Conservation (phyloP, 257 asterid genomes). For the Craterostigma plantagineum region DNA sequence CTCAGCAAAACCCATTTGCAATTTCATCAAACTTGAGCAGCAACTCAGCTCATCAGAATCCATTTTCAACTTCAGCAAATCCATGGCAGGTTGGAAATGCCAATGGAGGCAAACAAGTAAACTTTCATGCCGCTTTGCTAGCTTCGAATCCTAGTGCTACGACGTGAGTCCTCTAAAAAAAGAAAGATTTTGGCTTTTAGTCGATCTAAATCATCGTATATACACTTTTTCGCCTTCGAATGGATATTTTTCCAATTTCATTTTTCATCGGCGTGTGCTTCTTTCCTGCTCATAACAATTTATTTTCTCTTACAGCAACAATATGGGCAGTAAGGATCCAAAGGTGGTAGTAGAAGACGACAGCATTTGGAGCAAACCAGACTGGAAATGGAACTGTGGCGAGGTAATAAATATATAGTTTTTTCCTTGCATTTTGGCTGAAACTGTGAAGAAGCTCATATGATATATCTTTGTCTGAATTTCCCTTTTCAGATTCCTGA, state of each 20-base stretch:
- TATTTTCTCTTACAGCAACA: constrained; percentile 20
- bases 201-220: no score
- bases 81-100: constrained; percentile 22
- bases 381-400: constrained; percentile 61
- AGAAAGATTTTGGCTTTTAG: not conserved
- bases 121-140: constrained; percentile 7
- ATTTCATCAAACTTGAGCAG: constrained; percentile 20
- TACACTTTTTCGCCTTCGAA: not conserved
- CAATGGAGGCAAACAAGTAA: constrained; percentile 7
- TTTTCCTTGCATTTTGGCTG: not conserved
- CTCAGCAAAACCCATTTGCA: constrained; percentile 25
- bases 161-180: constrained; percentile 23
- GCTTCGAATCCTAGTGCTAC: constrained; percentile 9
- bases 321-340: constrained; percentile 13
- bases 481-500: no score
- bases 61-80: constrained; percentile 23
- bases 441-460: not conserved
- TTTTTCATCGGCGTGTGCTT: not conserved
- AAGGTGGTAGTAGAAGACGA: constrained; percentile 24
- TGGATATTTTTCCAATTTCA: not conserved
- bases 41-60: constrained; percentile 21
- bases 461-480: not conserved
- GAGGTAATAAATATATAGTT: constrained; percentile 32
- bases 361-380: constrained; percentile 42
- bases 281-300: constrained; percentile 3